Base-by-base conservation (phyloP, 306 rosid genomes). In the Malus sylvestris region DNA sequence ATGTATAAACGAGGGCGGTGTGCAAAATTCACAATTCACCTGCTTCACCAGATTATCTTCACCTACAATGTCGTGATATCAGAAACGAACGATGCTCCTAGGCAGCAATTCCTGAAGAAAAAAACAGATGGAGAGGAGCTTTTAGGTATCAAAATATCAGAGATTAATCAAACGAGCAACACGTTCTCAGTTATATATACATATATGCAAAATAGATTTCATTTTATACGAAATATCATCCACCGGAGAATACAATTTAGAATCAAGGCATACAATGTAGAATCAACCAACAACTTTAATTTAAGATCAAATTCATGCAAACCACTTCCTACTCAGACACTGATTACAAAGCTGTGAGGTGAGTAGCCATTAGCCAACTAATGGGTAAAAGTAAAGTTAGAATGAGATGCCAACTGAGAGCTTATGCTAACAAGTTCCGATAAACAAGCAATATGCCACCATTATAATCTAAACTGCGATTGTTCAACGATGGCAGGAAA, bases 1-100 rank as follows among this genome's bases (percentile, higher is more conserved):
- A 90, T 83, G 82, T 83, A 89, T 85, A 68, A 88, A 91, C 72
- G 83, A 82, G 80, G 85, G 80, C 78, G 89, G 85, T 82, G 87
- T 81, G 86, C 81, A 81, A 89, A 87, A 87, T 88, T 89, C 90
- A 85, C 89, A 93, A 79, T 86, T 89, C 94, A 90, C 90, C 90
- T 86, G 94, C 94, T 86, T 86, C 91, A 65, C 80, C 81, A 80
- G 83, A 87, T 88, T 81, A 84, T 90, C 89, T 76, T 81, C 85
- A 67, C 92, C 93, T 88, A 90, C 89, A 72, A 85, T 68, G 85
- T 76, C 79, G 79, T 82, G 91, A 83, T 85, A 80, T 85, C 93
- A 82, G 74, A 74, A 74, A 83, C 63, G 81, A 78, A 82, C 59
- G 81, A 78, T 82, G 91, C 77, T 87, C 89, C 98, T 93, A 89